phyloP scores from a whole-genome alignment of 495 filamentous ascomycete genomes.

The Hypoxylon crocopeplum region DNA sequence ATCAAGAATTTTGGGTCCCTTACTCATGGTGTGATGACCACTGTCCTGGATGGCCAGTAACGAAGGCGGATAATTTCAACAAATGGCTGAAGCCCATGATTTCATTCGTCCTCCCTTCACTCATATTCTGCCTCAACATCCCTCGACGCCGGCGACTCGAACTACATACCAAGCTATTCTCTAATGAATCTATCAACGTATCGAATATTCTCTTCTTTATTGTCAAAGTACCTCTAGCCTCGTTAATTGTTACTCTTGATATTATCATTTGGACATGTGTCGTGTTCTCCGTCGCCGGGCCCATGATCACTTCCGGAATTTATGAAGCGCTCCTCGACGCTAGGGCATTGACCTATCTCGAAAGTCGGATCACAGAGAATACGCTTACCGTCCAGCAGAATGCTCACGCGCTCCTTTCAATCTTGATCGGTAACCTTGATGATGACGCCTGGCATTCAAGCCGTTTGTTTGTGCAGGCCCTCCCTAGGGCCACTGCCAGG shows the following conservation, averaged over 20 bases:
- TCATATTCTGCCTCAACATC: slow-evolving; percentile 38
- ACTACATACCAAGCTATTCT: background rate
- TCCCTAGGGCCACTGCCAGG: background rate
- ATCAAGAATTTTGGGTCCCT: slow-evolving; percentile 29
- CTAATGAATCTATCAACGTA: background rate
- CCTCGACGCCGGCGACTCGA: slow-evolving; percentile 25
- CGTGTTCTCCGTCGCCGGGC: slow-evolving; percentile 41
- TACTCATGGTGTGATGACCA: slow-evolving; percentile 24
- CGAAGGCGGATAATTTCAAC: slow-evolving; percentile 6
- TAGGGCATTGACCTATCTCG: slow-evolving; percentile 22
- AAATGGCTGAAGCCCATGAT: slow-evolving; percentile 33
- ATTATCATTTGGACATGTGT: slow-evolving; percentile 41
- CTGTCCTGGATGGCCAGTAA: slow-evolving; percentile 27
- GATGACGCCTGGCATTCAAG: slow-evolving; percentile 7
- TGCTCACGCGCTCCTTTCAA: slow-evolving; percentile 16
- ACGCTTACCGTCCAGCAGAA: slow-evolving; percentile 16
- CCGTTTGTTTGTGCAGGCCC: background rate
- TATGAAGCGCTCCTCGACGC: slow-evolving; percentile 45
- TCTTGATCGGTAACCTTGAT: slow-evolving; percentile 32
- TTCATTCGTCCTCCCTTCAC: slow-evolving; percentile 32
- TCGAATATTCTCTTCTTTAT: background rate
- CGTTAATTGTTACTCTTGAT: slow-evolving; percentile 33
- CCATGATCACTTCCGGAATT: slow-evolving; percentile 44
- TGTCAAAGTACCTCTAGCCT: slow-evolving; percentile 13
- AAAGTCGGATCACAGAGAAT: slow-evolving; percentile 1